Evolutionary conservation across 345 rosid genomes (phyloP).

Genomic region (Erysimum cheiranthoides): DNA sequence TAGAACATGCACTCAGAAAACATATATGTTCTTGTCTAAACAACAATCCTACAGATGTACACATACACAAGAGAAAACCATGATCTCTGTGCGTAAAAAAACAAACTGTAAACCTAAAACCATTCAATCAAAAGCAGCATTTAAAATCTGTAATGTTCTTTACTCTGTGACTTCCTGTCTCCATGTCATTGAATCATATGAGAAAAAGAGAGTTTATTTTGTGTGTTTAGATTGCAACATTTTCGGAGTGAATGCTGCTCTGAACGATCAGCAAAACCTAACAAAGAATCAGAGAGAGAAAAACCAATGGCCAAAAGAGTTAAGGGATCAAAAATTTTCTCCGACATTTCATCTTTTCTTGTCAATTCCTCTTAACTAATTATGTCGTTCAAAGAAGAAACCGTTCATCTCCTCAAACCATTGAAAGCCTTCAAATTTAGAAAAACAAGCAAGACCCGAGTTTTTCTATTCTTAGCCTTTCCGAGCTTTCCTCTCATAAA

Average conservation of each 20-base stretch:
- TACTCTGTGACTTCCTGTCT: conserved; percentile 9
- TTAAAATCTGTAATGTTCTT: conserved; percentile 21
- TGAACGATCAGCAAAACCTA: conserved; percentile 29
- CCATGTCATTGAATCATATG: conserved; percentile 29
- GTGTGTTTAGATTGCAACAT: conserved; percentile 38
- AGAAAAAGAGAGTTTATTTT: conserved; percentile 11
- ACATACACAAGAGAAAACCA: conserved; percentile 38
- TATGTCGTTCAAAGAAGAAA: conserved; percentile 45
- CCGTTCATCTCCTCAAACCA: conserved; percentile 52
- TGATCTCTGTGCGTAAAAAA: conserved; percentile 28
- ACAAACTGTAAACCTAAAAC: conserved; percentile 27
- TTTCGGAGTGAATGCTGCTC: conserved; percentile 35
- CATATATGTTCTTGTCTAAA: conserved; percentile 19
- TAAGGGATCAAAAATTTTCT: conserved; percentile 36
- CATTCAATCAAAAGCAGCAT: conserved; percentile 32
- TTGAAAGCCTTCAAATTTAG: conserved; percentile 52
- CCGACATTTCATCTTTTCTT: conserved; percentile 46
- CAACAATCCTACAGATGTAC: conserved; percentile 38
- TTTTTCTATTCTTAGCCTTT: conserved; percentile 46
- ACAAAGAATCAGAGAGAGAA: conserved; percentile 39
- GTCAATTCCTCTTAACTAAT: conserved; percentile 33
- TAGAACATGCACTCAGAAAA: conserved; percentile 29
- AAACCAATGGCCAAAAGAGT: conserved; percentile 43
- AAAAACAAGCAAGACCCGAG: conserved; percentile 44
- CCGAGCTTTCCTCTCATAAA: conserved; percentile 41